Evolutionary conservation across 2,329 filamentous ascomycete species (phyloP), one percentile per base, ranked within the genome.

Genomic region (Davidsoniella neocaledoniae): DNA sequence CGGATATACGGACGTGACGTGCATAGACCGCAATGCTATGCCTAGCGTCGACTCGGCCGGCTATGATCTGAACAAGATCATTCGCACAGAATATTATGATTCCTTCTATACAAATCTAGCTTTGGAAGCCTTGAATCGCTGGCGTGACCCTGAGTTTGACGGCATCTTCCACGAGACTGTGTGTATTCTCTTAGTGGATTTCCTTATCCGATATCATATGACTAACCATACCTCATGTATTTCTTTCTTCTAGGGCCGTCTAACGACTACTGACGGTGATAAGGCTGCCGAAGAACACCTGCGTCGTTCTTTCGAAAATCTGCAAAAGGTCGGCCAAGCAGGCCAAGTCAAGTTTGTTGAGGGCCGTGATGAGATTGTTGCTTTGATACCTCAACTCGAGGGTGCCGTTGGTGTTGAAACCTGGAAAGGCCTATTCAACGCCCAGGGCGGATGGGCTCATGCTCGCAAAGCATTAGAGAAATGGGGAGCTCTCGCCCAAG

Each of bases 1-100:
- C 14, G 55, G 56, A 8, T 56, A 56, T 42, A 55, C 41, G 4
- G 52, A 54, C 21, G 36, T 56, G n/a, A 53, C 23, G 16, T 52
- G 51, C 29, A 49, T 55, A 25, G 54, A 56, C n/a, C 50, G 52
- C 9, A 46, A 54, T 29, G 39, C 49, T 2, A 10, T 50, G 12
- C 54, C 54, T 4, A 53, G 52, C 23, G 49, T 44, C 2, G 55
- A 54, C 25, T 56, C 54, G 10, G 55, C 55, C 5, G 55, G 50
- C 3, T 54, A 56, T 56, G 64, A 66, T 50, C 57, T 63, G 42
- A 65, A 65, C 54, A 66, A 66, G 54, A 61, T 65, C 29, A 58
- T 66, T 14, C 59, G 63, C 14, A 58, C 62, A 37, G 62, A 64
- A n/a, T 66, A 66, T 50, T 58, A 57, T 12, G 57, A 61, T 23